Evolutionary conservation across 805 yeast species (phyloP).

Genomic region (Barnettozyma vustinii): DNA sequence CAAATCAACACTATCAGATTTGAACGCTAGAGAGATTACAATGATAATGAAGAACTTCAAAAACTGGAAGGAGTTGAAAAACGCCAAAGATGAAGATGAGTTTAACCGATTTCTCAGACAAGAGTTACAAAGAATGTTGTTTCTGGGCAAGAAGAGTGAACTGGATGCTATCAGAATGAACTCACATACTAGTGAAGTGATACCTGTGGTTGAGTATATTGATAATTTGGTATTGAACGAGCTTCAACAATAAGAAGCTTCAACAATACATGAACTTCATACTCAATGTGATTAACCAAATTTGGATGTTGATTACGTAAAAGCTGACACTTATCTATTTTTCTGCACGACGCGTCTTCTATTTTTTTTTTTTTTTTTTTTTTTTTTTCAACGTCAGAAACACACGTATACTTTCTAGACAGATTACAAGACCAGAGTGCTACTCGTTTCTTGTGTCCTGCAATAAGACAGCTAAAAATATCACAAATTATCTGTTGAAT

Average conservation of each 20-base stretch:
- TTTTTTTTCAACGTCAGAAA: not conserved
- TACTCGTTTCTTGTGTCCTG: not conserved
- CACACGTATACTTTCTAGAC: not conserved
- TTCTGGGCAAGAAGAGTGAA: slow-evolving; percentile 54
- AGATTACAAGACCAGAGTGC: not conserved
- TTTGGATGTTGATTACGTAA: not conserved
- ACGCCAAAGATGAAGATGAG: not conserved
- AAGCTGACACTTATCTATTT: not conserved
- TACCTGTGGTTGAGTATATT: slow-evolving; percentile 2
- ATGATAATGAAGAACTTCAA: slow-evolving; percentile 19
- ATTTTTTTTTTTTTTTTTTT: not conserved
- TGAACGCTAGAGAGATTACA: slow-evolving; percentile 26
- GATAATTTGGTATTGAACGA: not conserved
- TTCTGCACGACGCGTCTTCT: not conserved
- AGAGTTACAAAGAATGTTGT: slow-evolving; percentile 55
- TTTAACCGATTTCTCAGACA: slow-evolving; percentile 21
- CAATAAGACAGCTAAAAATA: not conserved
- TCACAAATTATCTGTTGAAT: not conserved
- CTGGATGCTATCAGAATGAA: slow-evolving; percentile 36
- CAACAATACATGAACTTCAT: not conserved
- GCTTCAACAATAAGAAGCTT: not conserved
- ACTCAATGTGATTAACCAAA: not conserved
- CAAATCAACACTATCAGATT: slow-evolving; percentile 12
- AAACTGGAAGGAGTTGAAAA: slow-evolving; percentile 2
- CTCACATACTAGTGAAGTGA: not conserved